Evolutionary conservation across 768 basidiomycete species (phyloP), one percentile per base, ranked within the genome.

Genomic region (Clavaria fumosa): DNA sequence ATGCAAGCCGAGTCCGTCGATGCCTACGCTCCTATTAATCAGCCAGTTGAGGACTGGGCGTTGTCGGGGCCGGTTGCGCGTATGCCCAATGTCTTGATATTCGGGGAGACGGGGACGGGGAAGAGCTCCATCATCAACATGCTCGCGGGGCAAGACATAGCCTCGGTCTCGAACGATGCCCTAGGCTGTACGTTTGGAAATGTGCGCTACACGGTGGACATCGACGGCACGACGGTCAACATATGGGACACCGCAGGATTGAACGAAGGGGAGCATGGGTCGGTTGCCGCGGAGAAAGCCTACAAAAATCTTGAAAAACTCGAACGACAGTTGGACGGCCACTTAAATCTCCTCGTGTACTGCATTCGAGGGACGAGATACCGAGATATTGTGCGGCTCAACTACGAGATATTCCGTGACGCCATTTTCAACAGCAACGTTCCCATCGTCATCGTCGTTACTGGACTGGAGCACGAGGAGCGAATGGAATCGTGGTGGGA

Each of bases 401-500:
- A 37, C 36, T 37, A 37, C 36, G 36, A 37, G 19, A 17, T 37
- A 17, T 37, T 37, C 36, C 10, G 11, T 22, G 14, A 27, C 11
- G 23, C 11, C 23, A 11, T 37, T 17, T 37, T 22, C 17, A 17
- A 37, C 22, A 27, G 11, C 10, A 5, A 7, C 5, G 36, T 37
- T 26, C 36, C 36, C 11, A 17, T 27, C 17, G 17, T 26, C 4
- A 17, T 37, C 22, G 15, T 24, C 7, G 17, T 37, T 26, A 37
- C 36, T 24, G 36, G 36, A 17, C 36, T 37, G 17, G 36, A 37
- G 23, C n/a, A 37, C 23, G 23, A 27, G 15, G 49, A 47, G 3
- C 26, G 34, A n/a, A 59, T 59, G 55, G 52, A 11, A 24, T 4
- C 7, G 36, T 24, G 23, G 28, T 37, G 36, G 36, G 5, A 5